Base-by-base conservation (phyloP, 139 green algal species). In the Tetradesmus obliquus region DNA sequence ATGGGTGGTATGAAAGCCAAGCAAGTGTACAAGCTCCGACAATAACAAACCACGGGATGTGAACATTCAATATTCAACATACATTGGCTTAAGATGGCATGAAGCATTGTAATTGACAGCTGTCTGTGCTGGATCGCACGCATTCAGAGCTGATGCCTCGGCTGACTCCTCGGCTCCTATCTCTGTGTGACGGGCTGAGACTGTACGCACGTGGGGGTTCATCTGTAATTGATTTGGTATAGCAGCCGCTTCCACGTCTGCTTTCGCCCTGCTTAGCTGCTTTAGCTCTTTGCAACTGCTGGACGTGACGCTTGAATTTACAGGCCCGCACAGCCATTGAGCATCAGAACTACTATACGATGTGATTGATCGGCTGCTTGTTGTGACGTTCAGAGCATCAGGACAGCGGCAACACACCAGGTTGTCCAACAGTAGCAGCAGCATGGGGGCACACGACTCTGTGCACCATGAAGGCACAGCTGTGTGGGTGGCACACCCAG, bases 401-500 rank as follows among this genome's bases (percentile, higher is more conserved):
- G 8, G 72, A 19, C 72, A 81, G 17, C 72, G 72, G 72, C 72
- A 81, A 19, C 13, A 32, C 15, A 5, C 22, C 15, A 81, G 19
- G 3, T 81, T 69, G 5, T 66, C 54, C 13, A 8, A 45, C 82
- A 71, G 82, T 54, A 71, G 82, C 82, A 71, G 82, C 82, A 87
- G 82, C 53, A 71, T 20, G 82, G 53, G 19, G 55, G 55, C 54
- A 69, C 4, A 55, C 15, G 55, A 24, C 82, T 55, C 54, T 45
- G 9, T 69, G 82, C 45, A 55, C 9, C 82, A 87, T 22, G 20
- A 24, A 5, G 95, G 97, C 15, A 96, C 87, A 4, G 84, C 91
- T 17, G 97, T 99, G 0, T 99, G 96, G 96, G 88, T 98, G 22
- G 82, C 55, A 22, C 95, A 98, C 55, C 72, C 92, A 4, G 90